These are phyloP conservation scores for Jatropha multifida DNA, from an alignment of 441 rosid genomes.

Conservation along the genomic window DNA sequence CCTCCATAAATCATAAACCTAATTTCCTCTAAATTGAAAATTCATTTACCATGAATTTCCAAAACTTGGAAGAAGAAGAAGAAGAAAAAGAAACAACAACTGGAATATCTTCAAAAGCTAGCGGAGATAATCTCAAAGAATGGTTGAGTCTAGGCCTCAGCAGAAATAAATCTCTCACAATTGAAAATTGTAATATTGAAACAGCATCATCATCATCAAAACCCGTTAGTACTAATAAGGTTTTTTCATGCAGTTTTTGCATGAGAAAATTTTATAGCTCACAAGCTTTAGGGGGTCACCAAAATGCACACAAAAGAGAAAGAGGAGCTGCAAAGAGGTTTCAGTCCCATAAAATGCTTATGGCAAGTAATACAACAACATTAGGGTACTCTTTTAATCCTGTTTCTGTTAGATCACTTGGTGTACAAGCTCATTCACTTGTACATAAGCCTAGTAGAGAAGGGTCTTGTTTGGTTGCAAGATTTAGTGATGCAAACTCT, in stretches of 20 bases:
- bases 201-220: slow-evolving; percentile 12
- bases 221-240: slow-evolving; percentile 18
- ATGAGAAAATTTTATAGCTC: slow-evolving; percentile 51
- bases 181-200: slow-evolving; percentile 13
- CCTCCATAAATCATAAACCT: background rate
- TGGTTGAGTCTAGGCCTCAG: slow-evolving; percentile 42
- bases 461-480: slow-evolving; percentile 26
- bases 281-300: slow-evolving; percentile 58
- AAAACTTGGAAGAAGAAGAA: slow-evolving; percentile 11
- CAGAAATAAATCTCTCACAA: slow-evolving; percentile 7
- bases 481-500: slow-evolving; percentile 27
- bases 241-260: slow-evolving; percentile 55
- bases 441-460: slow-evolving; percentile 37
- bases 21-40: background rate
- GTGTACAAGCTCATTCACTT: slow-evolving; percentile 44
- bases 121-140: slow-evolving; percentile 23
- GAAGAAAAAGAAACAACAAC: slow-evolving; percentile 14
- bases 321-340: slow-evolving; percentile 47
- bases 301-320: slow-evolving; percentile 54
- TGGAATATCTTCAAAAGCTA: background rate
- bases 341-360: slow-evolving; percentile 38
- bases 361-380: slow-evolving; percentile 6
- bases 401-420: slow-evolving; percentile 30
- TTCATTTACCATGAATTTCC: slow-evolving; percentile 28
- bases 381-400: slow-evolving; percentile 28